phyloP scores from a whole-genome alignment of 1,284 basidiomycete species.

The Tetrapyrgos nigripes region DNA sequence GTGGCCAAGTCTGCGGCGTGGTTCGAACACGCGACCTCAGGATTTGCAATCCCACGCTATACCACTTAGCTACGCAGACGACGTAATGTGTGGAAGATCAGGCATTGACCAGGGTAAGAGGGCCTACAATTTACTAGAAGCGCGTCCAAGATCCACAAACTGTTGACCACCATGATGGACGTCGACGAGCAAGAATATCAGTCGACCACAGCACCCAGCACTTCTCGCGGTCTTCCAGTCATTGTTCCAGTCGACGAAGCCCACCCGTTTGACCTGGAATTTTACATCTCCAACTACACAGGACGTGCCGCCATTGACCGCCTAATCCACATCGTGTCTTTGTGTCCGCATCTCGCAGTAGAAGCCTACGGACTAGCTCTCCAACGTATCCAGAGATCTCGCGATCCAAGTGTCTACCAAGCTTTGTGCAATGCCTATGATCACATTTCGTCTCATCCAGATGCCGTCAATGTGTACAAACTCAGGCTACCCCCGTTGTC shows the following conservation, averaged over 20 bases:
- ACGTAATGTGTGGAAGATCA: no score
- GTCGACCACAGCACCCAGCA: not conserved
- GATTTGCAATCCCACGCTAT: no score
- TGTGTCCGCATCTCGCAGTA: slow-evolving; percentile 69
- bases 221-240: not conserved
- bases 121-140: no score
- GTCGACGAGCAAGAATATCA: slow-evolving; percentile 14
- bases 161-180: slow-evolving; percentile 12
- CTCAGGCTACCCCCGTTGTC: slow-evolving; percentile 49
- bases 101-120: no score
- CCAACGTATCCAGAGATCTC: slow-evolving; percentile 62
- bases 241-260: slow-evolving; percentile 19
- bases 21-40: no score
- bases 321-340: slow-evolving; percentile 66
- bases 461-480: slow-evolving; percentile 25
- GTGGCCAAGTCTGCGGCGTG: no score
- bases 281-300: slow-evolving; percentile 38
- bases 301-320: slow-evolving; percentile 75
- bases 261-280: slow-evolving; percentile 22
- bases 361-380: slow-evolving; percentile 73
- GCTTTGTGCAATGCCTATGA: slow-evolving; percentile 65
- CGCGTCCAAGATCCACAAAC: not conserved
- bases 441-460: slow-evolving; percentile 44
- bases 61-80: no score
- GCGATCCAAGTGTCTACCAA: slow-evolving; percentile 68